Base-by-base conservation (phyloP, 2,329 filamentous ascomycete genomes). In the Xylaria hypoxylon region DNA sequence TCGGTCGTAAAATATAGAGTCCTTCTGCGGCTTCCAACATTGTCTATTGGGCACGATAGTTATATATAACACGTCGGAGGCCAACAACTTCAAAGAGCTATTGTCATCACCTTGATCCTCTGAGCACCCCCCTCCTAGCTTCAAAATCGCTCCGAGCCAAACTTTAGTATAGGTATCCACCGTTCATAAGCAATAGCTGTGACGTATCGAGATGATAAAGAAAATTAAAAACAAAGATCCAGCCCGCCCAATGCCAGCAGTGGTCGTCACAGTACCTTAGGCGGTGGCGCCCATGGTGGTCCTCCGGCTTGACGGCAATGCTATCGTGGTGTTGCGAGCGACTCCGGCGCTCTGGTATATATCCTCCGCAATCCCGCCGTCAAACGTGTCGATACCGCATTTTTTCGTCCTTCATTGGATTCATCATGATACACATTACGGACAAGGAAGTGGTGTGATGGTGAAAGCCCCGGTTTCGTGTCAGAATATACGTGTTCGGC, bases 91-190 rank as follows among this genome's bases (percentile, higher is more conserved):
- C 40, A 60, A 62, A 53, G 44, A 61, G 44, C 58, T 59, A 58
- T 47, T 19, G 47, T 45, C 48, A 42, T 31, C 50, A n/a, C 50
- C 48, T 52, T 47, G 59, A 22, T 51, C 65, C 44, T 58, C 68
- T 35, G 51, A 51, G 65, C 68, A 62, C 51, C 68, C 60, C 33
- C 44, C 59, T 68, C 70, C 44, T 69, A 62, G 31, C 28, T 58
- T 62, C 62, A 51, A 70, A 64, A 60, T 63, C 68, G 64, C 64
- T 62, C 55, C 64, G 67, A 70, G 65, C 63, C 67, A 71, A 73
- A 68, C 61, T 67, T 70, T 60, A 69, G 73, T 68, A 64, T 70
- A 70, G 70, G 73, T 75, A 75, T 76, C 73, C 73, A 71, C 71
- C 62, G 62, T 68, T 71, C 72, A 67, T 72, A 72, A 72, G 64